Evolutionary conservation across 2,329 filamentous ascomycete species (phyloP).

Genomic region (Aspergillus tamarii): DNA sequence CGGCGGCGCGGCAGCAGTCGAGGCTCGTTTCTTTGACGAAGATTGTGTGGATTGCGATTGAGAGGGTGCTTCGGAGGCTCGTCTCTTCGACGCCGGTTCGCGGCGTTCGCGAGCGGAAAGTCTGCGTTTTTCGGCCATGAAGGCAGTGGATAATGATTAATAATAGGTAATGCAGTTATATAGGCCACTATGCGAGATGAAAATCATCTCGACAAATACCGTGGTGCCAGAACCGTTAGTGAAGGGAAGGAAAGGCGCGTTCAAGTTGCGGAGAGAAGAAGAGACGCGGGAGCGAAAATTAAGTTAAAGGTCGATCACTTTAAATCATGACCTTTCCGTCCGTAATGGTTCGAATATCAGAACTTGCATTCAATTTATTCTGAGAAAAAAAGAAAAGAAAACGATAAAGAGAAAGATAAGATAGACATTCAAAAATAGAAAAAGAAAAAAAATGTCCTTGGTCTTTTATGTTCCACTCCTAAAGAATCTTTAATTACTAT

Average conservation of each 20-base stretch:
- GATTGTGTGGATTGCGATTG: slow-evolving; percentile 32
- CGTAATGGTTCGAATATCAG: too few species aligned
- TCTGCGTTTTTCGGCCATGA: slow-evolving; percentile 49
- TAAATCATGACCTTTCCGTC: too few species aligned
- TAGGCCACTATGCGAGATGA: neutral
- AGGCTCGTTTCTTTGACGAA: slow-evolving; percentile 38
- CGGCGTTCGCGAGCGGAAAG: slow-evolving; percentile 48
- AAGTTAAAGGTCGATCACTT: neutral
- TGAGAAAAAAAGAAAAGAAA: too few species aligned
- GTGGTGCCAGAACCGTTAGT: neutral
- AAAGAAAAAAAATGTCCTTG: too few species aligned
- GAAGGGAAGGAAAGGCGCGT: neutral
- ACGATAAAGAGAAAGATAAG: too few species aligned
- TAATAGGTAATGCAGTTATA: neutral
- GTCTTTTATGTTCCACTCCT: too few species aligned
- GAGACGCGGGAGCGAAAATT: slow-evolving; percentile 1
- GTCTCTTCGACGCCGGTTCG: slow-evolving; percentile 48
- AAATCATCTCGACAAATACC: slow-evolving; percentile 12
- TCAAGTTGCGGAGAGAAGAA: slow-evolving; percentile 3
- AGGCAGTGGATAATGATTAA: slow-evolving; percentile 11
- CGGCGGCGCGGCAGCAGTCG: slow-evolving; percentile 29
- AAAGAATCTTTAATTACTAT: too few species aligned
- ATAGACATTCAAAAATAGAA: too few species aligned
- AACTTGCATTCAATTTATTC: too few species aligned
- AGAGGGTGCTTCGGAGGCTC: slow-evolving; percentile 43